These are phyloP conservation scores for Vigna radiata DNA, from an alignment of 306 rosid species.

Conservation along the genomic window DNA sequence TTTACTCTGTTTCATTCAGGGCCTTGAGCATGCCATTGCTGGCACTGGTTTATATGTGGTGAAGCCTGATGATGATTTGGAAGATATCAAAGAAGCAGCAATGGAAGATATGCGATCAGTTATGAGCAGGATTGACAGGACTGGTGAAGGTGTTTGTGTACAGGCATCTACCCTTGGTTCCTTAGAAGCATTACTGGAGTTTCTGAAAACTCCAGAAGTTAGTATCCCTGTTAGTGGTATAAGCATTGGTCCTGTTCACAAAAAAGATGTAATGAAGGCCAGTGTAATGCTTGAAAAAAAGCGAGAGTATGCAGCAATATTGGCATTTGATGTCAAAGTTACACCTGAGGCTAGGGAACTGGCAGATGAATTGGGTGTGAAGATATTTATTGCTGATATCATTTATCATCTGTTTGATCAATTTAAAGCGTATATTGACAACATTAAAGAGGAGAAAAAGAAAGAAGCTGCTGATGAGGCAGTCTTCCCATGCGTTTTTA, in stretches of 20 bases:
- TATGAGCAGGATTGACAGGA: conserved; percentile 87
- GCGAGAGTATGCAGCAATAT: conserved; percentile 77
- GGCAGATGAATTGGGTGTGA: conserved; percentile 86
- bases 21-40: conserved; percentile 97
- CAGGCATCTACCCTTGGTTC: conserved; percentile 98
- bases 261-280: conserved; percentile 97
- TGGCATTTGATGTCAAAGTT: conserved; percentile 99
- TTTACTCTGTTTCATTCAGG: conserved; percentile 57
- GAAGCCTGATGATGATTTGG: conserved; percentile 85
- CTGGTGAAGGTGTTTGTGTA: conserved; percentile 97
- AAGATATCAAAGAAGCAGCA: conserved; percentile 70
- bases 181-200: conserved; percentile 93
- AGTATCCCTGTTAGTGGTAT: conserved; percentile 95
- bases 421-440: conserved; percentile 90
- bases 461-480: conserved; percentile 93
- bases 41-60: conserved; percentile 90
- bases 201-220: conserved; percentile 86
- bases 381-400: conserved; percentile 87
- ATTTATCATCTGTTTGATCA: conserved; percentile 93
- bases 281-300: conserved; percentile 97
- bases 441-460: conserved; percentile 93
- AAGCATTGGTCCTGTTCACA: conserved; percentile 95
- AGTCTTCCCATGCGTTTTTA: conserved; percentile 86
- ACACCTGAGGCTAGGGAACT: conserved; percentile 92
- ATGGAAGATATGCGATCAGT: conserved; percentile 90